Base-by-base conservation (phyloP, 2,329 filamentous ascomycete species). In the Sphaerostilbella broomeana region DNA sequence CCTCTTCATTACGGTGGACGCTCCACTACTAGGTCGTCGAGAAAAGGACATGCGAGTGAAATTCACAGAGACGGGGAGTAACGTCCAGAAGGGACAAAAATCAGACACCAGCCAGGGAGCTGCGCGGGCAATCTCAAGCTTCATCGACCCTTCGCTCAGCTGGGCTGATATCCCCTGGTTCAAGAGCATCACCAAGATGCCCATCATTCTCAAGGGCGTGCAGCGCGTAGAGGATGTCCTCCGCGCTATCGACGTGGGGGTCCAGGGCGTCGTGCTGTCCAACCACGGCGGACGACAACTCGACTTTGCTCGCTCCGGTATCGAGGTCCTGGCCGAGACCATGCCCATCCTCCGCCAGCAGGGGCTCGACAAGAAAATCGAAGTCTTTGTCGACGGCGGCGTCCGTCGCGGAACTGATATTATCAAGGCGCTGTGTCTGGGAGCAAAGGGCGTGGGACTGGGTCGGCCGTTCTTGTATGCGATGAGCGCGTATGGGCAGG, bases 11-110 rank as follows among this genome's bases (percentile, higher is more conserved):
- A 98, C 92, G 3, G 92, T 98, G 39, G 92, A 98, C 61, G 92
- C 92, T 37, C 92, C 92, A 5, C 90, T 97, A 63, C 80, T 98
- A 16, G 92, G 92, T 28, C 81, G 92, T 26, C 76, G 92, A 50
- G 92, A 98, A 64, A 98, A 97, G 69, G 92, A 97, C 61, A 97
- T 97, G 92, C 85, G 92, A 26, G 78, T 76, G 49, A 97, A 97
- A 64, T 94, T 94, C 59, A 78, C 77, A 25, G 90, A 95, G 51
- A 75, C 76, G 11, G 90, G 89, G 7, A 84, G 83, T 19, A 84
- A 80, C 55, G 86, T 97, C 11, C 92, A 97, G 64, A 69, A 68
- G 10, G 86, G 84, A 35, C 73, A 81, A 43, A 63, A 73, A 38
- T 86, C 90, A 15, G 89, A 97, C 63, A 87, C 79, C 46, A 85